These are phyloP conservation scores for Raphanus raphanistrum DNA, from an alignment of 345 rosid genomes.

Conservation along the genomic window DNA sequence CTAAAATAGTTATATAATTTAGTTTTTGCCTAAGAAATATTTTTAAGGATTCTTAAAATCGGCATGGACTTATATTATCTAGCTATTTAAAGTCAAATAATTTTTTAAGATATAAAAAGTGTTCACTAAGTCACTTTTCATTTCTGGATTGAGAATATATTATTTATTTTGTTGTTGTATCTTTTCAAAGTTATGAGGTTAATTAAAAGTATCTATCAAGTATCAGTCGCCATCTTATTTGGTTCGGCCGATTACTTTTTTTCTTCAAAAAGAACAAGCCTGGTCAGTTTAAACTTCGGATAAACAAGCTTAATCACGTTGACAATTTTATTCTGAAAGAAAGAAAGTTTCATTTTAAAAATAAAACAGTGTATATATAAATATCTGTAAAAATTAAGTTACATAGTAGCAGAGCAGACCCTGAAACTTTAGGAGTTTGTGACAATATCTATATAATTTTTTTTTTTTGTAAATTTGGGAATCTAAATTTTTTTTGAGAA, in stretches of 20 bases:
- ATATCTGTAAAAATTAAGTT: background rate
- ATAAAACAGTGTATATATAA: background rate
- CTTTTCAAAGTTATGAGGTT: background rate
- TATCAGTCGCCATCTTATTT: conserved; percentile 14
- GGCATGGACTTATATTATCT: background rate
- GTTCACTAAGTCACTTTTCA: background rate
- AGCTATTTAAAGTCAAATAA: background rate
- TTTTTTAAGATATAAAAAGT: background rate
- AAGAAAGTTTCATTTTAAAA: background rate
- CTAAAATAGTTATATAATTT: background rate
- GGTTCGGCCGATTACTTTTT: conserved; percentile 18
- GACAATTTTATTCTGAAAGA: conserved; percentile 2
- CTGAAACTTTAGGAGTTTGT: too few relatives aligned
- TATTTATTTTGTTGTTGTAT: background rate
- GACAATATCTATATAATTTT: too few relatives aligned
- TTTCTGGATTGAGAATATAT: conserved; percentile 3
- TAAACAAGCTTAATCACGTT: conserved; percentile 10
- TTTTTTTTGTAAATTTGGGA: too few relatives aligned
- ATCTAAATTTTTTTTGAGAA: too few relatives aligned
- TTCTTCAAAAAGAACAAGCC: background rate
- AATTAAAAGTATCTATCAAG: conserved; percentile 14
- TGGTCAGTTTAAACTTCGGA: conserved; percentile 6
- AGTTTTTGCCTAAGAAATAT: background rate
- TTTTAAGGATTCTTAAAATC: background rate
- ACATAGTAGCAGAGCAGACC: background rate